phyloP scores from a whole-genome alignment of 225 moss, liverwort and hornwort species.

The Neckera pumila region DNA sequence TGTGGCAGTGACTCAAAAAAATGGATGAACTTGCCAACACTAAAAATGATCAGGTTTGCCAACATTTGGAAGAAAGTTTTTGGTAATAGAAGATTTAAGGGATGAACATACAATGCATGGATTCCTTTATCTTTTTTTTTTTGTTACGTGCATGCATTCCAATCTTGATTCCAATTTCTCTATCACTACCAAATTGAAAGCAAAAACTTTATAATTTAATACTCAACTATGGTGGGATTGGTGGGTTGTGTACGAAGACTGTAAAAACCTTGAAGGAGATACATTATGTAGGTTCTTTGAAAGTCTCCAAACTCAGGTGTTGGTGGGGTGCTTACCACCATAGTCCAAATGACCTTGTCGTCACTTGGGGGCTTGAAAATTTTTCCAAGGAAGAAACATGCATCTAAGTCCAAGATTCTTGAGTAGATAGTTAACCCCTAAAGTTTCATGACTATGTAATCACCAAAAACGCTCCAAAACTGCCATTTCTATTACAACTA shows the following conservation, averaged over 20 bases:
- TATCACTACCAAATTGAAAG: neutral
- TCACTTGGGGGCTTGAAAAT: too few relatives aligned
- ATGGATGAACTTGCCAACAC: neutral
- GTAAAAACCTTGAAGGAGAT: too few relatives aligned
- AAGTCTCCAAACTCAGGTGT: too few relatives aligned
- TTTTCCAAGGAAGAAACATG: too few relatives aligned
- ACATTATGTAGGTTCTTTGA: too few relatives aligned
- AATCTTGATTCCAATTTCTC: rapidly evolving
- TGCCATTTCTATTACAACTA: too few relatives aligned
- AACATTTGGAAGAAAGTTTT: neutral
- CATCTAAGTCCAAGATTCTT: too few relatives aligned
- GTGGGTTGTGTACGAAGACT: neutral
- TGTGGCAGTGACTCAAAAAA: neutral
- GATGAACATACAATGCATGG: neutral
- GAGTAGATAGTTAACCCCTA: too few relatives aligned
- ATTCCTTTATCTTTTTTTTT: neutral
- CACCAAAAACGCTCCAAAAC: too few relatives aligned
- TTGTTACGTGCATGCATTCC: neutral
- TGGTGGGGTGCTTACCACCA: too few relatives aligned
- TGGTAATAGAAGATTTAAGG: neutral
- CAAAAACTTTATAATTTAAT: neutral
- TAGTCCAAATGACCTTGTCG: too few relatives aligned
- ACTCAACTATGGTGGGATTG: neutral
- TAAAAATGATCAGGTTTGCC: neutral
- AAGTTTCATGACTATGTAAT: too few relatives aligned